A percentile compares a stretch with the other conserved stretches of the same genome.
Evolutionary conservation across 768 basidiomycete genomes (phyloP).

Genomic region (Calocera viscosa): DNA sequence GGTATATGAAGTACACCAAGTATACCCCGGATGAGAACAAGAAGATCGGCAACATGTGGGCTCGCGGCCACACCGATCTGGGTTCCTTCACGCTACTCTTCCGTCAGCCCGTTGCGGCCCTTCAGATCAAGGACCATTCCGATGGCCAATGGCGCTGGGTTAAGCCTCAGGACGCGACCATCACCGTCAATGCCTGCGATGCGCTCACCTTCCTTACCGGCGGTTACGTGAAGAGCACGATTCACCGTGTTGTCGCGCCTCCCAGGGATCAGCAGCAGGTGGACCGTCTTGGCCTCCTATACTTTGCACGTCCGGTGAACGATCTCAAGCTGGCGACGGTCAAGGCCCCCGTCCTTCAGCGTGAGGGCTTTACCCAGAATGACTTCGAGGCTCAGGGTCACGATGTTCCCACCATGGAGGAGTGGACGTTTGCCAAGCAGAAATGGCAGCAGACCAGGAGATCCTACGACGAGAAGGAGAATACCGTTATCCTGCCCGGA

Average conservation of each 20-base stretch:
- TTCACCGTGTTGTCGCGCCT: slow-evolving; percentile 32
- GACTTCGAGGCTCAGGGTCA: slow-evolving; percentile 16
- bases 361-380: slow-evolving; percentile 21
- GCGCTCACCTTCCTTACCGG: slow-evolving; percentile 28
- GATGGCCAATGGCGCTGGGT: slow-evolving; percentile 32
- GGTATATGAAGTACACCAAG: slow-evolving; percentile 50
- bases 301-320: slow-evolving; percentile 29
- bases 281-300: slow-evolving; percentile 28
- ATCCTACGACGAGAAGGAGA: not conserved
- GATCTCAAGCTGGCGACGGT: slow-evolving; percentile 24
- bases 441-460: not conserved
- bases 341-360: slow-evolving; percentile 26
- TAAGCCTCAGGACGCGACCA: slow-evolving; percentile 28
- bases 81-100: slow-evolving; percentile 29
- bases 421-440: slow-evolving; percentile 24
- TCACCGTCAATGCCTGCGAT: slow-evolving; percentile 31
- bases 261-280: slow-evolving; percentile 28
- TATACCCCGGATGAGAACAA: slow-evolving; percentile 20
- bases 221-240: slow-evolving; percentile 29
- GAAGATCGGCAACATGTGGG: slow-evolving; percentile 21
- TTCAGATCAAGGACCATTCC: slow-evolving; percentile 28
- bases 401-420: slow-evolving; percentile 20
- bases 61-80: slow-evolving; percentile 25
- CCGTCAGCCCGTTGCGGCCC: slow-evolving; percentile 30
- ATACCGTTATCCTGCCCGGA: not conserved